Evolutionary conservation across 768 basidiomycete genomes (phyloP).

Genomic region (Naganishia kalamii): DNA sequence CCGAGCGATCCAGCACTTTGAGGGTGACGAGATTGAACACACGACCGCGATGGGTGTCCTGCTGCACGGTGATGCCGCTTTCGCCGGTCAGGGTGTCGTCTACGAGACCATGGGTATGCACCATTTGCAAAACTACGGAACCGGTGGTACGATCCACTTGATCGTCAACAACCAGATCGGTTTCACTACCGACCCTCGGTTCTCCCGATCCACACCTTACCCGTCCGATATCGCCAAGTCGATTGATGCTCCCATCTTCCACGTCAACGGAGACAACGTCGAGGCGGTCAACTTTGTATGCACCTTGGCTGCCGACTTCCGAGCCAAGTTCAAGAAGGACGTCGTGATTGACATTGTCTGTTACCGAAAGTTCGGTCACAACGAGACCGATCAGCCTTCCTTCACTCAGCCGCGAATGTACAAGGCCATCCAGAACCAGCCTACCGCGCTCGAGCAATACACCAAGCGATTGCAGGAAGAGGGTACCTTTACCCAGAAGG

Average conservation of each 20-base stretch:
- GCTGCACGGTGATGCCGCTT: constrained; percentile 95
- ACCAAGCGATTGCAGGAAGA: constrained; percentile 82
- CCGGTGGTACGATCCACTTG: constrained; percentile 94
- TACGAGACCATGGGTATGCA: constrained; percentile 99
- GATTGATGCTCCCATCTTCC: constrained; percentile 97
- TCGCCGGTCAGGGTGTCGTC: constrained; percentile 95
- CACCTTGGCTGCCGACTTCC: constrained; percentile 94
- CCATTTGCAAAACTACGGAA: constrained; percentile 88
- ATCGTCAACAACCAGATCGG: constrained; percentile 99
- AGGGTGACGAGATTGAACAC: constrained; percentile 72
- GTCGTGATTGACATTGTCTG: constrained; percentile 98
- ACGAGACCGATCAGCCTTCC: constrained; percentile 96
- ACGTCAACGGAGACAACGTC: constrained; percentile 97
- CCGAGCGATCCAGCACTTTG: constrained; percentile 91
- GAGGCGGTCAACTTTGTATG: constrained; percentile 98
- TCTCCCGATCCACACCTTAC: constrained; percentile 95
- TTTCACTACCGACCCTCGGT: constrained; percentile 97
- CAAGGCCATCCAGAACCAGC: constrained; percentile 88
- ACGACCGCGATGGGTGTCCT: constrained; percentile 88
- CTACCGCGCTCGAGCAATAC: constrained; percentile 84
- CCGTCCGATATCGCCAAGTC: constrained; percentile 97
- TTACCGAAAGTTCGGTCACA: constrained; percentile 98
- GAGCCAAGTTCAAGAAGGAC: constrained; percentile 97
- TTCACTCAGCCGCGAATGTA: constrained; percentile 99
- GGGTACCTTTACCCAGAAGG: constrained; percentile 87